Evolutionary conservation across 2,329 filamentous ascomycete genomes (phyloP), one percentile per base, ranked within the genome.

Genomic region (Botrytis medusae): DNA sequence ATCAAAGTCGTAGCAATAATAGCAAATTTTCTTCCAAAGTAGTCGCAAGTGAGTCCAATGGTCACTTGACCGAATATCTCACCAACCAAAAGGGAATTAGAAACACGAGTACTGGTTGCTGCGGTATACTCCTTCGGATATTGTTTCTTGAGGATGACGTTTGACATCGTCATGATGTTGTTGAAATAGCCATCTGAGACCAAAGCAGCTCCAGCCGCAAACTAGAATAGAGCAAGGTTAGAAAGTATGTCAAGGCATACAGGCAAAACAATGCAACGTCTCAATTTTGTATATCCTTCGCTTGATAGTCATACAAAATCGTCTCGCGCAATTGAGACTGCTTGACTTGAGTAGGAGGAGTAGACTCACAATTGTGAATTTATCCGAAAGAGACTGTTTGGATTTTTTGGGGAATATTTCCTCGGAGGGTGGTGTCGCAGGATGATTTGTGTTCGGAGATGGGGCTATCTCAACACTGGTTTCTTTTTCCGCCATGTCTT

Each of bases 1-100:
- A 85, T 83, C 1, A 81, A 57, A 0, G 85, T 86, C 0, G 85
- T 85, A 22, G 82, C 79, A 44, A 86, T 77, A 60, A 86, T 85
- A 37, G 84, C 85, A 20, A 80, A 81, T 65, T 84, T 85, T 7
- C 85, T 83, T 14, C 85, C 85, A 14, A 86, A 78, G 51, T 82
- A 83, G 77, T 86, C 85, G 74, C 84, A 85, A 40, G 82, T 83
- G 60, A 85, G 77, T 8, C 83, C 83, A 29, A 84, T 81, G 32
- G 81, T 77, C 3, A 84, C 72, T 78, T 83, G 82, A 44, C 84
- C 83, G 65, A 84, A 81, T 2, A 85, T 81, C 60, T 83, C 82
- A 37, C 84, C 83, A 29, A 84, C 80, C 0, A 84, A 77, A 8
- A 84, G 79, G 4, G 83, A 79, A 72, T 83, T 84, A 20, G 82